Base-by-base conservation (phyloP, 1,284 basidiomycete genomes). In the Lentinus polychrous region DNA sequence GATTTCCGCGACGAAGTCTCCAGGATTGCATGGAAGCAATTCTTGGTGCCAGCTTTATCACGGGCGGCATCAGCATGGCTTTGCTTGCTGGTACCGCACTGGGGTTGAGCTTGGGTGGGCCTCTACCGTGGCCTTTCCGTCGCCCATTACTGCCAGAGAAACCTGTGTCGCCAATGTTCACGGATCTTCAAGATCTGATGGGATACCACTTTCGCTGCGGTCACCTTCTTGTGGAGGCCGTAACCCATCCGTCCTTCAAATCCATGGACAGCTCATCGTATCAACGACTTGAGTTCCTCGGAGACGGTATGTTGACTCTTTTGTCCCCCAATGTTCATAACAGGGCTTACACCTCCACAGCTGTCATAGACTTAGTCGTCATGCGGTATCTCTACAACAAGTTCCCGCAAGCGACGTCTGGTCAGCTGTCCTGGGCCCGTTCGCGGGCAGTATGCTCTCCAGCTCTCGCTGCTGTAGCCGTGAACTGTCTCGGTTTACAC, bases 11-110 rank as follows among this genome's bases (percentile, higher is more conserved):
- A 33, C 68, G 87, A 51, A 83, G 85, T 59, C 66, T 92, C 52
- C 88, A 90, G 57, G 91, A 93, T 59, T 88, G 85, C 56, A 86
- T 91, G 78, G 91, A 94, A 61, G 84, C 91, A 1, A 73, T 79
- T 2, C 67, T 93, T 1, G 91, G 88, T 8, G 89, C 86, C 0
- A 75, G 78, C 32, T 91, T 82, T 57, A 54, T 81, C 8, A 72
- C 77, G 6, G 87, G 86, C 8, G 87, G 88, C 0, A 76, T 91
- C 31, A 62, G 73, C 14, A 76, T 80, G 70, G 79, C 84, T 1
- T 66, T 93, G 45, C 71, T 66, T n/a, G 66, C 79, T 5, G 89
- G 88, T 8, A 73, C 72, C 1, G 70, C 73, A 3, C 66, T 93
- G 17, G 81, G 81, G 0, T 61, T 93, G 27, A 76, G 79, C 40